phyloP scores from a whole-genome alignment of 352 stramenopile genomes.

The Thalassiosira hispida region DNA sequence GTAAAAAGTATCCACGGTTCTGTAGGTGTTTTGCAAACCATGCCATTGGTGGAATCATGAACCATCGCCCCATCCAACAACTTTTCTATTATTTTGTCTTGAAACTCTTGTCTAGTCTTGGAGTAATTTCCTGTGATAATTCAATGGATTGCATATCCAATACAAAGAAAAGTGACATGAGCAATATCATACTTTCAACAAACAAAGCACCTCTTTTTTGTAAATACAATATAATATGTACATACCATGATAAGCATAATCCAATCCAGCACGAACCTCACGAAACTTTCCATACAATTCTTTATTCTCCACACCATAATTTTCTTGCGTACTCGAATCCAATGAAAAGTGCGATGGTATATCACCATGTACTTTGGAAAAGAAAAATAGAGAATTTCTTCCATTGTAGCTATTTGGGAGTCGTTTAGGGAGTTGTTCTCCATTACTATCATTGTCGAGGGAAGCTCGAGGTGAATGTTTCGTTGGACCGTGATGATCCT shows the following conservation, averaged over 20 bases:
- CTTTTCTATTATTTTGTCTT: slow-evolving; percentile 78
- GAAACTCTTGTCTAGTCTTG: slow-evolving; percentile 74
- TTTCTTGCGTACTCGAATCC: slow-evolving; percentile 72
- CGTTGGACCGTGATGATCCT: neutral
- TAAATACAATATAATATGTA: neutral
- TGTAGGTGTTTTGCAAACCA: slow-evolving; percentile 74
- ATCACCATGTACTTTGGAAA: neutral
- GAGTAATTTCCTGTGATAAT: slow-evolving; percentile 65
- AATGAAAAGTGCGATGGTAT: slow-evolving; percentile 37
- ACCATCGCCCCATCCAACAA: slow-evolving; percentile 69
- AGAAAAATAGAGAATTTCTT: neutral
- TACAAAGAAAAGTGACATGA: neutral
- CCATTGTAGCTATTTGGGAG: neutral
- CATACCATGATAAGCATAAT: slow-evolving; percentile 78
- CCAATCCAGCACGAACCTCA: slow-evolving; percentile 70
- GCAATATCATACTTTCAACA: neutral
- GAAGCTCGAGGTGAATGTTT: neutral
- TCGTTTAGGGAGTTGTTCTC: neutral
- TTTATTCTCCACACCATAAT: slow-evolving; percentile 62
- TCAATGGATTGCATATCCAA: neutral
- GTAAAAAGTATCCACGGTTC: slow-evolving; percentile 85
- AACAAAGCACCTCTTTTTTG: neutral
- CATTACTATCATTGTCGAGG: neutral
- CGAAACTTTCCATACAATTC: slow-evolving; percentile 76
- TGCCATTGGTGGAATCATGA: slow-evolving; percentile 65